Evolutionary conservation across 163 green algal genomes (phyloP), one percentile per base, ranked within the genome.

Genomic region (Scenedesmus sp.): DNA sequence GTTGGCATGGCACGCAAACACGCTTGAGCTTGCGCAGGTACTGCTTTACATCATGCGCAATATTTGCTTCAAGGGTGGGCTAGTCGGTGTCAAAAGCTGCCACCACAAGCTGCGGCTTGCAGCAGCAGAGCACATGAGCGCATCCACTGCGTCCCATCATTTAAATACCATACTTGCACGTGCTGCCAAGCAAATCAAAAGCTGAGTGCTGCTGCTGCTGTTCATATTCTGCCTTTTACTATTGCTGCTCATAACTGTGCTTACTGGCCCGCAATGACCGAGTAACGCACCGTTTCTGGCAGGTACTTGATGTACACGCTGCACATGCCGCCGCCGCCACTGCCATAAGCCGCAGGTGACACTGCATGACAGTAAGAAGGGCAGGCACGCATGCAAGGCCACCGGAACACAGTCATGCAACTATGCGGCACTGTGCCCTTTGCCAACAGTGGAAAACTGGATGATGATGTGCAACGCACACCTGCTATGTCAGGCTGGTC

Each of bases 281-380:
- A 26, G 42, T 40, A n/a, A 30, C 26, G 78, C 78, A 40, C 89
- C 20, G 90, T 65, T 30, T 92, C 88, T 46, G 89, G 86, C 20
- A 96, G 89, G 87, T 95, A 94, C 65, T 95, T 95, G 35, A 96
- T 89, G 85, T 96, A 96, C 2, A 96, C 61, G 83, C 91, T 93
- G 85, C 80, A 93, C 26, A 59, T 43, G 79, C 65, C 79, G 56
- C 78, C 87, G 9, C 65, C 53, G 33, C 44, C 30, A 44, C 83
- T 81, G 72, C 53, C 83, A 42, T 46, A n/a, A 79, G 82, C 40
- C 56, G 65, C 85, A 84, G 61, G 16, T 16, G 35, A 51, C 65
- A 42, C 85, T 78, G 85, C 61, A 81, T 16, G 18, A 5, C 16
- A 76, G 15, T 1, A 18, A 40, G 3, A 40, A 18, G 7, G 65